Base-by-base conservation (phyloP, 2,329 filamentous ascomycete species). In the Aspergillus tanneri region DNA sequence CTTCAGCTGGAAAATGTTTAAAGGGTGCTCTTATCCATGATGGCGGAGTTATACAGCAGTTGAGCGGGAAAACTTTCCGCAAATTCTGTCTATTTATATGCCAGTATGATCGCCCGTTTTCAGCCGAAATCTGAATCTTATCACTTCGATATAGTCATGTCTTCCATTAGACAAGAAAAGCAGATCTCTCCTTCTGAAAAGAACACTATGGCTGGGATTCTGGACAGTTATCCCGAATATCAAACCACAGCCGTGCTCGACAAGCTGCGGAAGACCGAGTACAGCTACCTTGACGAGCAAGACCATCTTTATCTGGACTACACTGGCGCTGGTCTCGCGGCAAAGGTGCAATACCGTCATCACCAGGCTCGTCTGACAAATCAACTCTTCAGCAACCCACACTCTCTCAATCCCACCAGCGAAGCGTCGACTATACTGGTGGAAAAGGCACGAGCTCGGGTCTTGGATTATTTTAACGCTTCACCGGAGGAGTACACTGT, bases 291-390 rank as follows among this genome's bases (percentile, higher is more conserved):
- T 5, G 47, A 50, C 16, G 43, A 50, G n/a, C 38, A 46, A 19
- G 25, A 45, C 21, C 47, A 50, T n/a, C 19, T 46, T 10, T 50
- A 50, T 14, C 43, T 50, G 23, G 47, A 50, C 32, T 50, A 50
- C 8, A 50, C 47, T 21, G 47, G 47, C 8, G 30, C 47, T 3
- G 47, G 47, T 4, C 43, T 50, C 7, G 47, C 47, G 1, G 47
- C 47, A 4, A 50, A 50, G 19, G 30, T 38, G 30, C 47, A 50
- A 16, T 46, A 50, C 16, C 37, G 27, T 9, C 37, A 43, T 4
- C 47, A 50, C n/a, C 32, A 50, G 2, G 43, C 36, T 9, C 47
- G 47, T 19, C 43, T 50, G n/a, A 27, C 36, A 4, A 34, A 35
- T 7, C 24, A 35, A 3, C 28, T 46, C n/a, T 50, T 46, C 27